Evolutionary conservation across 139 green algal genomes (phyloP).

Genomic region (Chlorella vulgaris): DNA sequence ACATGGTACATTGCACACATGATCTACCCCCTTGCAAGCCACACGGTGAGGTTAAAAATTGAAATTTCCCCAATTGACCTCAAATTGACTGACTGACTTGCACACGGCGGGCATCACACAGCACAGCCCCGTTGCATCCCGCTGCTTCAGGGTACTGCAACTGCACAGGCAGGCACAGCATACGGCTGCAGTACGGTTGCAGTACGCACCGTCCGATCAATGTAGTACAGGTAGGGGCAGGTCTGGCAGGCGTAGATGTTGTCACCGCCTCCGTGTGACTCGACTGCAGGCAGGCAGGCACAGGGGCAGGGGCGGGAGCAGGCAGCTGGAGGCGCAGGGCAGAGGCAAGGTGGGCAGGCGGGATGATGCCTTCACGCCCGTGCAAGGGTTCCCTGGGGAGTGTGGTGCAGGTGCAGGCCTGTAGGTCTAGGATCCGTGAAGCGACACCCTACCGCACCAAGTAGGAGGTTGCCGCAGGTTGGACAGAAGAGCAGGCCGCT

Average conservation of each 20-base stretch:
- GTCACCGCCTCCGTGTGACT: constrained; percentile 63
- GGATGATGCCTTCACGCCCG: neutral
- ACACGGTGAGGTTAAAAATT: too few relatives aligned
- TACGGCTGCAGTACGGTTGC: too few relatives aligned
- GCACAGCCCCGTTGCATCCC: too few relatives aligned
- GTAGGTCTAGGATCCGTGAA: neutral
- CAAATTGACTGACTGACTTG: too few relatives aligned
- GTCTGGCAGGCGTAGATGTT: constrained; percentile 81
- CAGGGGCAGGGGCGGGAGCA: neutral
- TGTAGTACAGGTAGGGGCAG: constrained; percentile 87
- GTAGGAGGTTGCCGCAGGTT: constrained; percentile 88
- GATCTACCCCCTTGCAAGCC: neutral
- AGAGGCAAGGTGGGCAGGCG: neutral
- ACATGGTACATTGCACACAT: neutral
- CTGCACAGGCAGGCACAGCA: too few relatives aligned
- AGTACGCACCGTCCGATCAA: constrained; percentile 66
- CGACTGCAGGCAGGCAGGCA: constrained; percentile 51
- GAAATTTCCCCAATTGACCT: too few relatives aligned
- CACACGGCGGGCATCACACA: too few relatives aligned
- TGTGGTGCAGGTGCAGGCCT: too few relatives aligned
- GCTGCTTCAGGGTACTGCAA: too few relatives aligned
- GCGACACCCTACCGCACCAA: constrained; percentile 51
- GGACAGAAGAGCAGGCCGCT: constrained; percentile 74
- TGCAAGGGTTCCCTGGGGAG: too few relatives aligned
- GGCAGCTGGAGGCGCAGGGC: neutral